phyloP scores from a whole-genome alignment of 345 rosid species.

The Eucalyptus erythrocorys region DNA sequence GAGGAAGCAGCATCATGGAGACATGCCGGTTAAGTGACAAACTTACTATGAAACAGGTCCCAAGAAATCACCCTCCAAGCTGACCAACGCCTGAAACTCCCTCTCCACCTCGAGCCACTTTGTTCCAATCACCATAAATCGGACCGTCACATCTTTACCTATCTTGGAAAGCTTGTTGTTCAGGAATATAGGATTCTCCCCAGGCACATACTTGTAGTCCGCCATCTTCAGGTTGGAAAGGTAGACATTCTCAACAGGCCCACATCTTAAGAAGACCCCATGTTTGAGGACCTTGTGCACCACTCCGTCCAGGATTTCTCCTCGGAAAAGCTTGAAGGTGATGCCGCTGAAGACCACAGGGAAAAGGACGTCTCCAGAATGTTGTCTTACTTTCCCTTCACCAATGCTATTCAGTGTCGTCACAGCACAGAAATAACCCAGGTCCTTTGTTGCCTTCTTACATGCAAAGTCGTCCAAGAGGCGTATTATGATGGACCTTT shows the following conservation, averaged over 20 bases:
- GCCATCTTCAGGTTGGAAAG: constrained; percentile 56
- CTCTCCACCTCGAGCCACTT: constrained; percentile 79
- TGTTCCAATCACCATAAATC: constrained; percentile 57
- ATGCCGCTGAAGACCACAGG: constrained; percentile 61
- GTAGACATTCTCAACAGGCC: constrained; percentile 47
- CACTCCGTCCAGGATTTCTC: constrained; percentile 63
- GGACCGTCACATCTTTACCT: constrained; percentile 34
- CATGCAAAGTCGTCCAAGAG: constrained; percentile 54
- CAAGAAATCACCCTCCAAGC: constrained; percentile 74
- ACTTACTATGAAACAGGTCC: constrained; percentile 32
- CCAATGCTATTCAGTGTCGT: constrained; percentile 50
- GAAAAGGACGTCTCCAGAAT: constrained; percentile 66
- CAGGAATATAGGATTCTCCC: constrained; percentile 64
- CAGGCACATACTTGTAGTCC: constrained; percentile 42
- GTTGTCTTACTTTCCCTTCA: constrained; percentile 67
- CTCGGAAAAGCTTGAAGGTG: constrained; percentile 75
- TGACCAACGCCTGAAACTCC: constrained; percentile 78
- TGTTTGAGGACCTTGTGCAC: constrained; percentile 75
- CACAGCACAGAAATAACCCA: constrained; percentile 56
- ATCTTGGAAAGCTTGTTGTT: constrained; percentile 52
- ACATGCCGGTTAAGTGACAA: not conserved
- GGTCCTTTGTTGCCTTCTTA: constrained; percentile 63
- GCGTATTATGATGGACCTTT: constrained; percentile 46
- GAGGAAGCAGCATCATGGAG: not conserved
- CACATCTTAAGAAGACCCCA: constrained; percentile 75